Base-by-base conservation (phyloP, 2,329 filamentous ascomycete genomes). In the Epichloe aotearoae region DNA sequence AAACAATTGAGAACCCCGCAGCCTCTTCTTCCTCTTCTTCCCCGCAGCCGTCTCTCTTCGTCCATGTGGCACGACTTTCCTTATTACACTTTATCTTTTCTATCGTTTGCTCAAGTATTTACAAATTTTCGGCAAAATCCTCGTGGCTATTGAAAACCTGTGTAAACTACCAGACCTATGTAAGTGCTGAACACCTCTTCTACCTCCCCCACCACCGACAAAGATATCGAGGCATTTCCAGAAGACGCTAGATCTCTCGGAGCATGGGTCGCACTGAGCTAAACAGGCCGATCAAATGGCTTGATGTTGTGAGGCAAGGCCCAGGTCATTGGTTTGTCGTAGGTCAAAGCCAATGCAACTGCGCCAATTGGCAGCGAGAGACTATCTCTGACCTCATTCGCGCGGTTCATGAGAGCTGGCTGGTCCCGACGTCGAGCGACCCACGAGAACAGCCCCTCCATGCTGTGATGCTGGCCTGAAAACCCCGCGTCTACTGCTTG, bases 141-240 rank as follows among this genome's bases (percentile, higher is more conserved):
- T 42, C 40, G 19, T 19, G 19, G n/a, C 38, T 15, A 5, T 38
- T 26, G 17, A 30, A 43, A 15, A n/a, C 15, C 11, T 43, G 8
- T 12, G 17, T 43, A 39, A 12, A 20, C 30, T 39, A 42, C 39
- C 39, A 26, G n/a, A 14, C 5, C 19, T 34, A 36, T 46, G 50
- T 50, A 52, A 50, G 50, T 53, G 49, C 51, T 53, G 46, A 50
- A 46, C 46, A 46, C 42, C 51, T 53, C 49, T 46, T 47, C 42
- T 45, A 12, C 30, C 11, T 15, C 33, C 50, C 52, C 52, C 45
- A 52, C 46, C 41, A 39, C 36, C 26, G 39, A 41, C 40, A 20
- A 51, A 51, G 30, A 40, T 41, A 41, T 41, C 20, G 36, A 33
- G 8, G 40, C 33, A 40, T 39, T 20, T 42, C 39, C 15, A 19